Evolutionary conservation across 192 early-diverging fungal species (phyloP).

Genomic region (Chytriomyces sp.): DNA sequence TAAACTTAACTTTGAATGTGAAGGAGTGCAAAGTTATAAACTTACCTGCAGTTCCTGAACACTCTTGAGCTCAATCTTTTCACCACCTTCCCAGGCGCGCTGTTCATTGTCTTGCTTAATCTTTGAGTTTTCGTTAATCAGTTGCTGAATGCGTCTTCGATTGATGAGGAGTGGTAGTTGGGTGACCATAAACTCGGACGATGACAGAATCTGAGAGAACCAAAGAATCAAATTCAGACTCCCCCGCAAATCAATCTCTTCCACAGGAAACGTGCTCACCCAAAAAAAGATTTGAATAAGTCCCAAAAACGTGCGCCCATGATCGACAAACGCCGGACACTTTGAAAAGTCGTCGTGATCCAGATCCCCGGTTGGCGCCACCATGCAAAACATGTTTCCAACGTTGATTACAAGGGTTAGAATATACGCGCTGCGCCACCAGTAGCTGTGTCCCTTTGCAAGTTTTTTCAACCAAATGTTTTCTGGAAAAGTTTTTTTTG

Average conservation of each 20-base stretch:
- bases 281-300: slow-evolving; percentile 38
- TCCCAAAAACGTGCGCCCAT: slow-evolving; percentile 37
- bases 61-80: slow-evolving; percentile 22
- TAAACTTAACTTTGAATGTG: background rate
- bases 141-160: slow-evolving; percentile 29
- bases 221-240: background rate
- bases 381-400: slow-evolving; percentile 44
- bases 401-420: slow-evolving; percentile 35
- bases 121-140: slow-evolving; percentile 24
- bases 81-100: slow-evolving; percentile 16
- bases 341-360: slow-evolving; percentile 41
- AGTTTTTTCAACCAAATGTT: slow-evolving; percentile 33
- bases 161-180: slow-evolving; percentile 41
- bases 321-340: slow-evolving; percentile 35
- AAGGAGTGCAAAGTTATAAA: background rate
- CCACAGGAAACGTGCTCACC: background rate
- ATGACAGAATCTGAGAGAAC: slow-evolving; percentile 28
- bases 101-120: slow-evolving; percentile 25
- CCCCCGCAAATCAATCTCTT: background rate
- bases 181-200: slow-evolving; percentile 37
- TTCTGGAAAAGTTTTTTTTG: slow-evolving; percentile 13
- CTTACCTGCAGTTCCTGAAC: slow-evolving; percentile 24
- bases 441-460: slow-evolving; percentile 33
- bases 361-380: slow-evolving; percentile 37
- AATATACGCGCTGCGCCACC: slow-evolving; percentile 41